phyloP scores from a whole-genome alignment of 768 basidiomycete species.

The Mycena olivaceomarginata region DNA sequence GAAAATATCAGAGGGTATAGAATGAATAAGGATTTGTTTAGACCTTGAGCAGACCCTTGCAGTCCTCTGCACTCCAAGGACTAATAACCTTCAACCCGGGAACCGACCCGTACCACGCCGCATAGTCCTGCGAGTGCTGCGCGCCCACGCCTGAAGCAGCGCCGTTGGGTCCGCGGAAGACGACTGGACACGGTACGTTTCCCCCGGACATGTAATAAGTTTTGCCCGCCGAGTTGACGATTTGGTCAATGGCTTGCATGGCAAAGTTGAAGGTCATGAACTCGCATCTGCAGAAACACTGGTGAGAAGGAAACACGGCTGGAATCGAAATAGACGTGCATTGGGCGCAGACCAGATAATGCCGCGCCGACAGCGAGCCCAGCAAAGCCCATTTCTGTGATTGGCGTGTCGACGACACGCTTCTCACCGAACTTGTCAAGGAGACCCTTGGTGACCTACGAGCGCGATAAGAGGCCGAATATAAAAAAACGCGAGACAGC shows the following conservation, averaged over 20 bases:
- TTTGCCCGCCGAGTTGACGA: conserved; percentile 99
- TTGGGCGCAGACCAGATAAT: conserved; percentile 94
- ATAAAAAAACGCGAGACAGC: neutral
- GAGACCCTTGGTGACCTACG: conserved; percentile 96
- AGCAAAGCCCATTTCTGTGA: conserved; percentile 99
- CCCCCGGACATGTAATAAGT: conserved; percentile 99
- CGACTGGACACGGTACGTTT: conserved; percentile 98
- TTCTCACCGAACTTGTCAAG: conserved; percentile 99
- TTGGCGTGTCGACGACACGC: conserved; percentile 97
- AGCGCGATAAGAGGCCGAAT: conserved; percentile 11
- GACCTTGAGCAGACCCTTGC: conserved; percentile 98
- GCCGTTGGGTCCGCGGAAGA: conserved; percentile 99
- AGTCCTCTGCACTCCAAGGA: conserved; percentile 99
- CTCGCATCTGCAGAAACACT: conserved; percentile 81
- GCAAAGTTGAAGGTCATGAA: conserved; percentile 99
- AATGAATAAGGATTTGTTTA: conserved; percentile 40
- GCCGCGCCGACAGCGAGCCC: conserved; percentile 97
- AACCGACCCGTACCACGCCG: conserved; percentile 94
- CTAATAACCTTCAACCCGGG: conserved; percentile 98
- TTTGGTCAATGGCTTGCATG: conserved; percentile 99
- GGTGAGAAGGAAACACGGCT: conserved; percentile 39
- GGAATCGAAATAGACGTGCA: conserved; percentile 68
- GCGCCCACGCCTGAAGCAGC: conserved; percentile 97
- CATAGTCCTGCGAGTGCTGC: conserved; percentile 98
- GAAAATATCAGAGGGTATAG: neutral